Base-by-base conservation (phyloP, 768 basidiomycete species). In the Suillus ampliporus region DNA sequence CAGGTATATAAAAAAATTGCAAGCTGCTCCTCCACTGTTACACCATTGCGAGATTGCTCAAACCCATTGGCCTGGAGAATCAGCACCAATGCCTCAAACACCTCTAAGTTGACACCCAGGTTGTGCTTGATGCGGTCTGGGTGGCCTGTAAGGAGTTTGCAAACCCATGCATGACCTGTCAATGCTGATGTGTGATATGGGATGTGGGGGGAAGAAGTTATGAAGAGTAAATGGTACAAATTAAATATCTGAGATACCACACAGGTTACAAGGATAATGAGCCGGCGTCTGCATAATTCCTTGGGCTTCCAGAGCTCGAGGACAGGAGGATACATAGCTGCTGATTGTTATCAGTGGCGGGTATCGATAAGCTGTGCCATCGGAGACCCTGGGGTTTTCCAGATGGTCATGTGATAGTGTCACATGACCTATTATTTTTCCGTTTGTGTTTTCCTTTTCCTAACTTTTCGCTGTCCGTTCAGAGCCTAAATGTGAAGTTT, bases 151-250 rank as follows among this genome's bases (percentile, higher is more conserved):
- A 71, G 58, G 4, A 74, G 64, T 46, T 73, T 70, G 5, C 53
- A 31, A 4, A 74, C 66, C 67, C 70, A 74, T 13, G 19, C 64
- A 38, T 66, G 31, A 21, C 73, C 69, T 5, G 68, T 65, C 13
- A 74, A 65, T 28, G 61, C 62, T 28, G 69, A 73, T 5, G 67
- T 73, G 35, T 73, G 72, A 40, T 73, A 70, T 2, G 58, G 62
- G 8, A 61, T 52, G 19, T 17, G 57, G 28, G 37, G 41, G 31
- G n/a, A 38, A 5, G 37, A n/a, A 43, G 57, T 21, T 28, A 13
- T 10, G 35, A 58, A 58, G 13, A 44, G 15, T 6, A 31, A 13
- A 15, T 58, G 40, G 40, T 41, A 41, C 0, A 41, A 2, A 19
- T 17, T 6, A 6, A 41, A 41, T 3, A 41, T 1, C 17, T 41